Evolutionary conservation across 106 monocot genomes (phyloP), one percentile per base, ranked within the genome.

Genomic region (Alisma plantagoaquatica): DNA sequence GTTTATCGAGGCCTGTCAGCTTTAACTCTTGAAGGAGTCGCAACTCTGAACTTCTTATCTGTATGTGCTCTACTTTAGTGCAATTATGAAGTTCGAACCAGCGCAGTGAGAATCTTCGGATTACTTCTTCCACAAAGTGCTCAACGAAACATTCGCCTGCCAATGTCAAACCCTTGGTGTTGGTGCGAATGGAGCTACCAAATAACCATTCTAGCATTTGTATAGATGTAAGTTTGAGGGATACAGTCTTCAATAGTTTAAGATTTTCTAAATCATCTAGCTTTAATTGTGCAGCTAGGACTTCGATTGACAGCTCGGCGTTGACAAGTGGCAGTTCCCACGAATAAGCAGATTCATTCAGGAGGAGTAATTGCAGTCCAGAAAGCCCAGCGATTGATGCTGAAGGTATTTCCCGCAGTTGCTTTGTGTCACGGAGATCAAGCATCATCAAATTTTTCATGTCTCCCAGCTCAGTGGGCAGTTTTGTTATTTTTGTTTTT

Each of bases 391-490:
- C 26, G 43, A 59, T 25, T 4, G 42, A 18, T 8, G 42, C 43
- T 11, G 17, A 9, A 12, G 43, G 58, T 0, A 59, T 43, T 2
- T 11, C 24, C 11, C 27, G 7, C 0, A 59, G 43, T 25, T 12
- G 1, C 0, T 3, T 23, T 41, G 58, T 59, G 0, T 19, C 43
- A 2, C 24, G 12, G 17, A 61, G 26, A 48, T 46, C 1, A 11
- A 61, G 47, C 28, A 22, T 16, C 46, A 30, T 61, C 31, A 61
- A 22, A 6, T 24, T 61, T 22, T 3, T n/a, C 43, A 59, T 7
- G 3, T 59, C 29, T 18, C 58, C 43, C 16, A 59, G 10, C 43
- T 59, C 58, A 3, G 2, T 3, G 11, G 58, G 58, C 26, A 59
- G 44, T 7, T 22, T 27, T 16, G 1, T 43, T 4, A 61, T 28